A percentile compares a stretch with the other conserved stretches of the same genome.
These are phyloP conservation scores for Vicia sativa DNA, from an alignment of 306 rosid species.

Conservation along the genomic window DNA sequence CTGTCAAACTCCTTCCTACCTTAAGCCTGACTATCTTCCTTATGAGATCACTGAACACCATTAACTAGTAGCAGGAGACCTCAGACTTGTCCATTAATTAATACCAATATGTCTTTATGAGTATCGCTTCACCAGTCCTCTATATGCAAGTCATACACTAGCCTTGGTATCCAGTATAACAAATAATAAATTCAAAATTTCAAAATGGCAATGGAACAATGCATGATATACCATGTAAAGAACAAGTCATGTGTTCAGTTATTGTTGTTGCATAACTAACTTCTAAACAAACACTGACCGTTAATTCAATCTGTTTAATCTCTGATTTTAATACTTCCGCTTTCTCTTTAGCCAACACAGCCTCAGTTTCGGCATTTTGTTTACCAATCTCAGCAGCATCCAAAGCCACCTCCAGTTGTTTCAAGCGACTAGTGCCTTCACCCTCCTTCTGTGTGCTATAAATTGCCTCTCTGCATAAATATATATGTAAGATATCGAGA, in stretches of 20 bases:
- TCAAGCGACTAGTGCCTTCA: constrained; percentile 67
- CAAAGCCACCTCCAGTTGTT: constrained; percentile 83
- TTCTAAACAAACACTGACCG: constrained; percentile 58
- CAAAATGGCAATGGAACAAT: constrained; percentile 34
- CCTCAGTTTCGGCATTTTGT: constrained; percentile 78
- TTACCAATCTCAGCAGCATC: constrained; percentile 71
- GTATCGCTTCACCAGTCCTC: constrained; percentile 28
- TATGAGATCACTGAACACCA: constrained; percentile 6
- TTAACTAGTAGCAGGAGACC: constrained; percentile 5
- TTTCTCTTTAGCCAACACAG: constrained; percentile 63
- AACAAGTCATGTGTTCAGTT: constrained; percentile 22
- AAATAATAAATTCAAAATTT: constrained; percentile 36
- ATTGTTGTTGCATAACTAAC: constrained; percentile 26
- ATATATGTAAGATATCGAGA: constrained; percentile 24
- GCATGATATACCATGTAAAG: constrained; percentile 28
- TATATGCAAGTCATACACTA: constrained; percentile 22
- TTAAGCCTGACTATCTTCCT: not conserved
- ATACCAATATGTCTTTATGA: constrained; percentile 17
- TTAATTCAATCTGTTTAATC: constrained; percentile 58
- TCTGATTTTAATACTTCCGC: constrained; percentile 70
- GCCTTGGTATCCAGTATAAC: constrained; percentile 24
- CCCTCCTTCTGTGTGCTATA: constrained; percentile 68
- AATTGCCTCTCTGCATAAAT: constrained; percentile 76
- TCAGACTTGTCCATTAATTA: constrained; percentile 17
- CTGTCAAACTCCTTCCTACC: constrained; percentile 14